Evolutionary conservation across 202 grass and related monocot genomes (phyloP), one percentile per base, ranked within the genome.

Genomic region (Setaria italica): DNA sequence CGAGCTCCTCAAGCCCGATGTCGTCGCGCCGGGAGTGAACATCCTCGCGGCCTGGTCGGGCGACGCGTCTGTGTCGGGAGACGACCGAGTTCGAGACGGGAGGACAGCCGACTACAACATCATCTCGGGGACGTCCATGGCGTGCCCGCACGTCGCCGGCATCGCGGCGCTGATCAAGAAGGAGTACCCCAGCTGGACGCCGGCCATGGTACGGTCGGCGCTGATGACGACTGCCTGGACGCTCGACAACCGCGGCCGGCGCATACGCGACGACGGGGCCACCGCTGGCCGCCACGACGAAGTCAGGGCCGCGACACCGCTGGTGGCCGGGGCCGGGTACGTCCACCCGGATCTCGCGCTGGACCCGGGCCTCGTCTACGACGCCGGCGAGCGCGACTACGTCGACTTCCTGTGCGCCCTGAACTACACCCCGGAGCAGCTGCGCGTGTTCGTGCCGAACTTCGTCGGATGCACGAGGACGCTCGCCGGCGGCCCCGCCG

Each of bases 1-100:
- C 2, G 75, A 88, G 66, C 73, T 94, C 9, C 54, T 92, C 37
- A 94, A 92, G 86, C 89, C 90, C 2, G 92, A 94, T 32, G 57
- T 94, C 20, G 13, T 92, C 43, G 87, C 67, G 69, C 87, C 89
- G 1, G 87, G 85, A 9, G 33, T 41, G 68, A 91, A 83, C 77
- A 88, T 90, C 11, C 67, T 90, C 1, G 90, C 82, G 2, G 90
- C 90, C 15, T 90, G 85, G 90, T 30, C 81, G 0, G 19, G 45
- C 42, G 67, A 88, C 35, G 30, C 13, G 25, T 57, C 70, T 0
- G 8, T 85, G 19, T 51, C 57, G 0, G 4, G 9, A 46, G 9
- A 9, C 1, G 9, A 9, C 2, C 6, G 48, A 2, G 1, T 56
- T 20, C 5, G 11, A 30, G 88, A 88, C 67, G 63, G 35, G 11